These are phyloP conservation scores for Colletotrichum gigasporum DNA, from an alignment of 2,329 filamentous ascomycete species.

Conservation along the genomic window DNA sequence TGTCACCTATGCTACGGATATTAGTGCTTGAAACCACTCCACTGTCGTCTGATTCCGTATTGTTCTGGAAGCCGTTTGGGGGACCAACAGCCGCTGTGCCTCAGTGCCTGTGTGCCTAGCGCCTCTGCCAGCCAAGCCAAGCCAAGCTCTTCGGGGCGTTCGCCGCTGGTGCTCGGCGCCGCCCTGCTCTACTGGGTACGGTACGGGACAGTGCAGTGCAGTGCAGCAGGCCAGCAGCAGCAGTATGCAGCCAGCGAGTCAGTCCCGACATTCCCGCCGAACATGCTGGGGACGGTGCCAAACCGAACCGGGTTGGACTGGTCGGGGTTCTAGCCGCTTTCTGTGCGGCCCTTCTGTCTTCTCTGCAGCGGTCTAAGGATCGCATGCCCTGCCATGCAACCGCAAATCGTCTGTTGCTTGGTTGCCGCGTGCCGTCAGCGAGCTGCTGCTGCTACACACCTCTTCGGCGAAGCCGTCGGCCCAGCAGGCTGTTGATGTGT, in stretches of 20 bases:
- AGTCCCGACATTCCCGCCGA: conserved; percentile 3
- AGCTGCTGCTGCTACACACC: conserved; percentile 7
- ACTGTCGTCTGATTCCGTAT: conserved; percentile 15
- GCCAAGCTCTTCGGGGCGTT: too few species aligned
- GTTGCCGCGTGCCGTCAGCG: neutral
- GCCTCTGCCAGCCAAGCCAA: too few species aligned
- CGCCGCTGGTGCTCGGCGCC: too few species aligned
- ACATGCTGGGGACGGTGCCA: neutral
- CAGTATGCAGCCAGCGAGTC: conserved; percentile 18
- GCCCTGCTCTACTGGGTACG: neutral
- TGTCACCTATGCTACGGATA: neutral
- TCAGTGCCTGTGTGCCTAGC: neutral
- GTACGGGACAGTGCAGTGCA: too few species aligned
- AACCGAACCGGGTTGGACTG: conserved; percentile 3
- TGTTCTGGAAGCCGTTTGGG: conserved; percentile 2
- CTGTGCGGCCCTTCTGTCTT: conserved; percentile 10
- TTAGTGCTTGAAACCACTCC: conserved; percentile 17
- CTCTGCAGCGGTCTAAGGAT: too few species aligned
- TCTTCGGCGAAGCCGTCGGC: conserved; percentile 20
- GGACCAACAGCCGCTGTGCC: neutral
- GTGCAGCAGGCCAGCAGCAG: too few species aligned
- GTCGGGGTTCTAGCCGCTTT: conserved; percentile 28
- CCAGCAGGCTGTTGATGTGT: conserved; percentile 2
- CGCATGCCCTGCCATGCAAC: conserved; percentile 16
- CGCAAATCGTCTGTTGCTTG: conserved; percentile 21